These are phyloP conservation scores for Fomitopsis betulina DNA, from an alignment of 1,284 basidiomycete species.

Conservation along the genomic window DNA sequence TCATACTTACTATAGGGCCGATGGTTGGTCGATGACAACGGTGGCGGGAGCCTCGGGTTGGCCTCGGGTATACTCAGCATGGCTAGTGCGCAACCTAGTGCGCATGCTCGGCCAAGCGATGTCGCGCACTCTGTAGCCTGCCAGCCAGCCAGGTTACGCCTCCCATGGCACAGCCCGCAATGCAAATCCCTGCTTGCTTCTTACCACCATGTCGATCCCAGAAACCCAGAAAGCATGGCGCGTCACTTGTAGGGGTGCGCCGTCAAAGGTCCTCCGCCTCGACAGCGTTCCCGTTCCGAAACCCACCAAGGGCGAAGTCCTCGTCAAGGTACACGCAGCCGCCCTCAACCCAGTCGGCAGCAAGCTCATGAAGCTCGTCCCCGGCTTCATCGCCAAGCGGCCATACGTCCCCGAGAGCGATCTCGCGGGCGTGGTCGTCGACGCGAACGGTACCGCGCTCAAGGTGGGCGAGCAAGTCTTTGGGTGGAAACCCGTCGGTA, in stretches of 20 bases:
- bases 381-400: constrained; percentile 42
- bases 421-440: constrained; percentile 54
- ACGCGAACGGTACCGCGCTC: constrained; percentile 48
- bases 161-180: no score
- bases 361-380: constrained; percentile 50
- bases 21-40: no score
- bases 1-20: no score
- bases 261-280: constrained; percentile 41
- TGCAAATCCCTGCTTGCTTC: background rate
- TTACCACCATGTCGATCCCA: constrained; percentile 5
- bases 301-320: constrained; percentile 42
- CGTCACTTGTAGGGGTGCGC: constrained; percentile 30
- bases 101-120: no score
- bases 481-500: constrained; percentile 42
- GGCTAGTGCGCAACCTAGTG: no score
- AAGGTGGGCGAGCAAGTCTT: constrained; percentile 55
- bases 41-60: no score
- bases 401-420: constrained; percentile 58
- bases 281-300: constrained; percentile 43
- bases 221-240: constrained; percentile 31
- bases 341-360: constrained; percentile 66
- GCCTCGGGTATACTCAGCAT: no score
- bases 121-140: no score
- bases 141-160: no score
- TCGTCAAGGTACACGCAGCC: constrained; percentile 58